These are phyloP conservation scores for Pyricularia sp. DNA, from an alignment of 2,329 filamentous ascomycete genomes.

Conservation along the genomic window DNA sequence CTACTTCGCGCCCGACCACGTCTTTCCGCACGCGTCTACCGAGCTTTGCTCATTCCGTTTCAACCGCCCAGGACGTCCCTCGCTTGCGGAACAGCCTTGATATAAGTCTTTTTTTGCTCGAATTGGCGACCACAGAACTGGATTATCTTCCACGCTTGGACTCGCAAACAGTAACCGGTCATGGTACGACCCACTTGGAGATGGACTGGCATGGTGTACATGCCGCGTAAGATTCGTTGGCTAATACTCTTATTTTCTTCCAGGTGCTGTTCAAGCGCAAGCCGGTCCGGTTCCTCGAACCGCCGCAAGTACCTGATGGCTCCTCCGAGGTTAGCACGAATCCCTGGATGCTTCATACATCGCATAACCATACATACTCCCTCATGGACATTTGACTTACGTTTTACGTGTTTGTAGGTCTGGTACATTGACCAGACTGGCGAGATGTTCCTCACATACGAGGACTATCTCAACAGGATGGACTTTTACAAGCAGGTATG, in stretches of 20 bases:
- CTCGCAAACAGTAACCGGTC: not conserved
- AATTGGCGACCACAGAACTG: not conserved
- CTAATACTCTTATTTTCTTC: constrained; percentile 11
- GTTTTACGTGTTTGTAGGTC: constrained; percentile 36
- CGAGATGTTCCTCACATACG: constrained; percentile 83
- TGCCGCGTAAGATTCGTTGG: not conserved
- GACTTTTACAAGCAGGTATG: constrained; percentile 88
- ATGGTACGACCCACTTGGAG: not conserved
- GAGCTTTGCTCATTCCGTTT: not conserved
- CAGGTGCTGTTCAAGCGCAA: constrained; percentile 96
- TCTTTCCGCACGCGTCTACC: not conserved
- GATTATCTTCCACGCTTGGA: not conserved
- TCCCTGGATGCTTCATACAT: constrained; percentile 5
- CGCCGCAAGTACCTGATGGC: constrained; percentile 67
- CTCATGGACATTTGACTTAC: not conserved
- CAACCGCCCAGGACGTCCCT: not conserved
- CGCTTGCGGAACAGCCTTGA: not conserved
- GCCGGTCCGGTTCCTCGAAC: constrained; percentile 73
- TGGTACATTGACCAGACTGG: constrained; percentile 88
- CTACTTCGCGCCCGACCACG: not conserved
- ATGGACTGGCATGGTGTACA: not conserved
- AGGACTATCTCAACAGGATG: constrained; percentile 79
- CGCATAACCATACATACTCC: not conserved
- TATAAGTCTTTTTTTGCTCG: not conserved
- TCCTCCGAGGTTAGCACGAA: constrained; percentile 61